Conservation (phyloP, 305 asterid genomes). For the Petunia hybrid region DNA sequence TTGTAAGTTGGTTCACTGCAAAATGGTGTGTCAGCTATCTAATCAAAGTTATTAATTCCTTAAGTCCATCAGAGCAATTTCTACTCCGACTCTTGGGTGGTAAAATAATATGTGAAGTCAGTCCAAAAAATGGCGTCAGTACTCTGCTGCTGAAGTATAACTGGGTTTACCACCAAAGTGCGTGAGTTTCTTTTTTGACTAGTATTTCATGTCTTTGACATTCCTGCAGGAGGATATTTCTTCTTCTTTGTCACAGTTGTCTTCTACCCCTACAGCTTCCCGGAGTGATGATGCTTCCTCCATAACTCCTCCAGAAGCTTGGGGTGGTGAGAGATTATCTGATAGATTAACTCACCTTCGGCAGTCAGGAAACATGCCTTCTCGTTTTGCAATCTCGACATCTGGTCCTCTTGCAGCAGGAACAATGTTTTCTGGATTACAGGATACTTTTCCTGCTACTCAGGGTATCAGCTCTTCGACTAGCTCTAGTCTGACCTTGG, state of each 20-base stretch:
- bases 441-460: constrained; percentile 57
- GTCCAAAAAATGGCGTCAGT: neutral
- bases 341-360: constrained; percentile 70
- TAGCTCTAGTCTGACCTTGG: constrained; percentile 58
- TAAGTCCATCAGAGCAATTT: neutral
- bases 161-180: constrained; percentile 19
- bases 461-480: constrained; percentile 59
- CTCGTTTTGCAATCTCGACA: constrained; percentile 67
- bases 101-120: constrained; percentile 26
- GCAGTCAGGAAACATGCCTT: constrained; percentile 67
- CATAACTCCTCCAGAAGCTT: constrained; percentile 91
- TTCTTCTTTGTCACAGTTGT: constrained; percentile 57
- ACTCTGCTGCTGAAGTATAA: constrained; percentile 4
- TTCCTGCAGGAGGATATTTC: constrained; percentile 67
- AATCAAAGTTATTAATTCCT: neutral
- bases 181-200: constrained; percentile 2
- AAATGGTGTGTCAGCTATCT: constrained; percentile 10
- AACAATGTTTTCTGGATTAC: constrained; percentile 64
- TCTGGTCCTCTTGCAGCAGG: constrained; percentile 69
- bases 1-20: constrained; percentile 15
- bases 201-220: constrained; percentile 27
- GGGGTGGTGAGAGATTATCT: constrained; percentile 86
- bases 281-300: constrained; percentile 65
- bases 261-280: constrained; percentile 60
- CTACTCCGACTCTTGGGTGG: constrained; percentile 6